These are phyloP conservation scores for Gossypium aridum DNA, from an alignment of 441 rosid genomes.

Conservation along the genomic window DNA sequence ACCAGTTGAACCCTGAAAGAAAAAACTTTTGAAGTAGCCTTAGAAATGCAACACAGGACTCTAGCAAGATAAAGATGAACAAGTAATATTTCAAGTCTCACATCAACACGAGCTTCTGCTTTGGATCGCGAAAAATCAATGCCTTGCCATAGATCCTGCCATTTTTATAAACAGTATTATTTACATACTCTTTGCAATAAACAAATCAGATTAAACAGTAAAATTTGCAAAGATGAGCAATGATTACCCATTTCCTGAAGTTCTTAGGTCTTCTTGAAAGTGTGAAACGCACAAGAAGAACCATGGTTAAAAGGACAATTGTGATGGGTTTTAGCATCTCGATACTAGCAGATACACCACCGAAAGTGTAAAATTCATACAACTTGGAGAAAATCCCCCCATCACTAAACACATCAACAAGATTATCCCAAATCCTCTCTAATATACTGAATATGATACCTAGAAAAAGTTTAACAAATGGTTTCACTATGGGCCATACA, in stretches of 20 bases:
- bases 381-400: constrained; percentile 66
- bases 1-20: constrained; percentile 85
- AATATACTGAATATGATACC: constrained; percentile 45
- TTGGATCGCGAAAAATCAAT: constrained; percentile 93
- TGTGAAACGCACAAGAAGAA: constrained; percentile 83
- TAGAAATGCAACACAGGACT: constrained; percentile 20
- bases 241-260: constrained; percentile 89
- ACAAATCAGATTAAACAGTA: not conserved
- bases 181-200: not conserved
- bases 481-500: constrained; percentile 72
- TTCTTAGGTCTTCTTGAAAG: constrained; percentile 91
- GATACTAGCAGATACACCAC: constrained; percentile 75
- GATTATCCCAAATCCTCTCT: constrained; percentile 56
- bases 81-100: constrained; percentile 31
- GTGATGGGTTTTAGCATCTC: constrained; percentile 72
- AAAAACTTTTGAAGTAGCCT: constrained; percentile 9
- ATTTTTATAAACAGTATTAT: constrained; percentile 13
- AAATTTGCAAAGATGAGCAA: constrained; percentile 15
- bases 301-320: constrained; percentile 73
- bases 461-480: constrained; percentile 56
- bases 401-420: constrained; percentile 54
- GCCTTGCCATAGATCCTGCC: constrained; percentile 96
- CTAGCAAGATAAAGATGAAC: constrained; percentile 1
- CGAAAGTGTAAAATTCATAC: constrained; percentile 60
- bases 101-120: constrained; percentile 99